Percentiles rank a stretch among this genome's conserved stretches.
phyloP scores from a whole-genome alignment of 164 flowering plant species.

The Cinnamomum micranthum region DNA sequence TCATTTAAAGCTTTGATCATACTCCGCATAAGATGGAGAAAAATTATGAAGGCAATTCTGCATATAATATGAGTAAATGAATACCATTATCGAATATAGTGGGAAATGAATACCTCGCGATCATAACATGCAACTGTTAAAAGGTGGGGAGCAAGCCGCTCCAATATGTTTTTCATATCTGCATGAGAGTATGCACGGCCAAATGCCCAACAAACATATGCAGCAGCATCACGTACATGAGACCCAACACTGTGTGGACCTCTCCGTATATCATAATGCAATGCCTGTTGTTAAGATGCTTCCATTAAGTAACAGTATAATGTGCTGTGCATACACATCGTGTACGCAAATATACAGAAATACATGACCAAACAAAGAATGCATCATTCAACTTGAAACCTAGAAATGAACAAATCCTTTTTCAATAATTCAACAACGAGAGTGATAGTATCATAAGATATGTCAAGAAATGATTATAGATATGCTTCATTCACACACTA shows the following conservation, averaged over 20 bases:
- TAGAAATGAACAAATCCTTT: background rate
- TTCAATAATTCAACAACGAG: background rate
- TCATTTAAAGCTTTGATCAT: conserved; percentile 3
- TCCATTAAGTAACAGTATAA: background rate
- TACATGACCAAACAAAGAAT: background rate
- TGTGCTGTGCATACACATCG: too few species aligned
- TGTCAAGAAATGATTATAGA: background rate
- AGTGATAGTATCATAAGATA: background rate
- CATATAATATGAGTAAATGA: background rate
- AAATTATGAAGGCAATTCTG: background rate
- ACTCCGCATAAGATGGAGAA: background rate
- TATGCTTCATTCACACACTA: background rate
- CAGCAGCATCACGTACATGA: conserved; percentile 99
- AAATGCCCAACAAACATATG: conserved; percentile 99
- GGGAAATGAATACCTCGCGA: conserved; percentile 66
- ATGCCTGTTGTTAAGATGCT: conserved; percentile 48
- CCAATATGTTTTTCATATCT: conserved; percentile 77
- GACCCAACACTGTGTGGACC: conserved; percentile 99
- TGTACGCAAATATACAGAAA: background rate
- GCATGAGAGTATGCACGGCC: conserved; percentile 88
- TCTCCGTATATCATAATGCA: conserved; percentile 92
- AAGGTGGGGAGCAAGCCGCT: conserved; percentile 87
- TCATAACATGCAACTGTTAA: conserved; percentile 90
- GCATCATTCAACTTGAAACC: background rate
- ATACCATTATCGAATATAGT: background rate